Evolutionary conservation across 805 yeast genomes (phyloP), one percentile per base, ranked within the genome.

Genomic region (Hanseniaspora singularis): DNA sequence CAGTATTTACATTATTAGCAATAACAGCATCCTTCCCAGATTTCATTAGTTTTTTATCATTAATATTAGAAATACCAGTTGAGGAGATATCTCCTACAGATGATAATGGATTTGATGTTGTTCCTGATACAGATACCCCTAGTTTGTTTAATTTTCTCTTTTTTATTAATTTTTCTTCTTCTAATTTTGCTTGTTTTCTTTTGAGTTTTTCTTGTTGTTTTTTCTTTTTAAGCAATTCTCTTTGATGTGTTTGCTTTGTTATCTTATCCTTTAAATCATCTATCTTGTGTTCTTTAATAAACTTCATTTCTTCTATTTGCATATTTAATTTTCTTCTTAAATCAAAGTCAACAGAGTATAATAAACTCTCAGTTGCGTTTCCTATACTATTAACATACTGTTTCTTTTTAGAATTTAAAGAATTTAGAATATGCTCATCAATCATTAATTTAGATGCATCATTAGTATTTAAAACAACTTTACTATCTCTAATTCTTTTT

Each of bases 81-180:
- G 28, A 26, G 28, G 28, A 26, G 28, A 11, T 26, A 26, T n/a
- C n/a, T n/a, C n/a, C n/a, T n/a, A n/a, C n/a, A n/a, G n/a, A n/a
- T n/a, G n/a, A n/a, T n/a, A n/a, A n/a, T n/a, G n/a, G n/a, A n/a
- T n/a, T n/a, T n/a, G 28, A 26, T 26, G 39, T 12, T 15, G 49
- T 24, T 10, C 43, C 40, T 26, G 41, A 32, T 15, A 18, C 30
- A 31, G 41, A 30, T 23, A 38, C 18, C 18, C 46, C 49, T 31
- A 49, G 33, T 24, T 54, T 59, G 11, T n/a, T 24, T 23, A 34
- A 24, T 19, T 41, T 42, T 20, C 38, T 36, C 23, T 46, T 46
- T 30, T 46, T 44, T 6, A 30, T 15, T 22, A 27, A 31, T 18
- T 38, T 36, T n/a, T 44, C 48, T 16, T 44, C 48, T 23, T 44